Evolutionary conservation across 495 filamentous ascomycete genomes (phyloP).

Genomic region (Neurospora intermedia): DNA sequence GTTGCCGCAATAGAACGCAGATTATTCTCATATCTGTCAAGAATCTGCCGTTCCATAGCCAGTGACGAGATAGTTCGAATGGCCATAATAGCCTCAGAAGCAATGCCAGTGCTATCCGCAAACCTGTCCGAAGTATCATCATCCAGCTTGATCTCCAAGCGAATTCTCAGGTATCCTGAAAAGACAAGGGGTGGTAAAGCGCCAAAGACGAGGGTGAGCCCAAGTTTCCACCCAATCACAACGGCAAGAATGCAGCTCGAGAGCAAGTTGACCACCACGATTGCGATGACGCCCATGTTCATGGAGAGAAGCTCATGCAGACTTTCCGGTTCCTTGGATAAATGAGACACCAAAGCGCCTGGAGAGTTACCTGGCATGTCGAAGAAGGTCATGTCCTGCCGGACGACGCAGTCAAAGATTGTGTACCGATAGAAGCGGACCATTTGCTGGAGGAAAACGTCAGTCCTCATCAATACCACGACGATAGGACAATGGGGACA

Average conservation of each 20-base stretch:
- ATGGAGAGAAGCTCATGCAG: constrained; percentile 49
- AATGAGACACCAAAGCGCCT: constrained; percentile 46
- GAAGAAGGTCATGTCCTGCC: constrained; percentile 48
- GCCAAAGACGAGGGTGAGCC: constrained; percentile 32
- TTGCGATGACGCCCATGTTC: constrained; percentile 37
- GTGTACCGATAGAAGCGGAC: constrained; percentile 41
- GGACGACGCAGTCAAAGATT: constrained; percentile 42
- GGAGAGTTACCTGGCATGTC: constrained; percentile 47
- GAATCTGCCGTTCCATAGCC: constrained; percentile 42
- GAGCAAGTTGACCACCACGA: constrained; percentile 35
- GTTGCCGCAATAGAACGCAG: constrained; percentile 20
- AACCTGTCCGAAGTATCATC: constrained; percentile 39
- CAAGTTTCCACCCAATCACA: constrained; percentile 44
- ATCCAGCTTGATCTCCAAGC: constrained; percentile 42
- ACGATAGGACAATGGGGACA: not conserved
- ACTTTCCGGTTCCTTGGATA: constrained; percentile 44
- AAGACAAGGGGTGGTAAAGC: constrained; percentile 31
- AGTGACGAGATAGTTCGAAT: constrained; percentile 46
- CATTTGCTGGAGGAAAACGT: constrained; percentile 13
- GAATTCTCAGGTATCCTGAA: constrained; percentile 37
- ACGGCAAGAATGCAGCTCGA: constrained; percentile 37
- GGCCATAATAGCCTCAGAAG: constrained; percentile 43
- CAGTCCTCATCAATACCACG: not conserved
- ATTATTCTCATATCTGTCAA: constrained; percentile 25
- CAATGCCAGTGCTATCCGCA: constrained; percentile 43